Base-by-base conservation (phyloP, 306 rosid species). In the Morella rubra region DNA sequence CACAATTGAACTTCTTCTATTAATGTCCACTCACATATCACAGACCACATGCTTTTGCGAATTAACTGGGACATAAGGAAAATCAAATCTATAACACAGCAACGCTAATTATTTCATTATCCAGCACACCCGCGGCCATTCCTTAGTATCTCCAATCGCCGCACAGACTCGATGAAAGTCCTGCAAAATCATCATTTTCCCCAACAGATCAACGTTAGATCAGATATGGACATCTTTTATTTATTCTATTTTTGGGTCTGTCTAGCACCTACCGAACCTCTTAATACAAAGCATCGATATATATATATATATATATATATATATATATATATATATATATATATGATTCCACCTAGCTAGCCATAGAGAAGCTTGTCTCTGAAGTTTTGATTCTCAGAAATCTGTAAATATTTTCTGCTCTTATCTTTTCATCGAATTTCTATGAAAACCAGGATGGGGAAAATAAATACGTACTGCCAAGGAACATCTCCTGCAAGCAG, bases 401-500 rank as follows among this genome's bases (percentile, higher is more conserved):
- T 32, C 37, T 32, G 37, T 32, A 32, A 32, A 32, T 32, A 32
- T 32, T 32, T 32, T 32, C 37, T 32, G 37, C 2, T 32, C 37
- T 3, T 32, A 32, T 32, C 1, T 32, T 32, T 32, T 32, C 37
- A 3, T 32, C 37, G 37, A 32, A 32, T 32, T 32, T 69, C 44
- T 45, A 19, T 68, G 44, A 53, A 77, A 78, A 76, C 13, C 49
- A 66, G 72, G 44, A 6, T 32, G 20, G 47, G 74, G 77, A 65
- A 64, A 73, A 76, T 18, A 49, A 9, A 19, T 15, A 75, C 96
- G 1, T 88, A 89, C 96, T 81, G 85, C 98, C 98, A 93, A 60
- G 96, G 91, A 78, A 89, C 87, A 75, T 89, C 90, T 69, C 85
- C 86, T 7, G 89, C 88, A 72, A 85, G 86, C 79, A 81, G 76